Evolutionary conservation across 306 rosid genomes (phyloP), one percentile per base, ranked within the genome.

Genomic region (Acacia acuminata): DNA sequence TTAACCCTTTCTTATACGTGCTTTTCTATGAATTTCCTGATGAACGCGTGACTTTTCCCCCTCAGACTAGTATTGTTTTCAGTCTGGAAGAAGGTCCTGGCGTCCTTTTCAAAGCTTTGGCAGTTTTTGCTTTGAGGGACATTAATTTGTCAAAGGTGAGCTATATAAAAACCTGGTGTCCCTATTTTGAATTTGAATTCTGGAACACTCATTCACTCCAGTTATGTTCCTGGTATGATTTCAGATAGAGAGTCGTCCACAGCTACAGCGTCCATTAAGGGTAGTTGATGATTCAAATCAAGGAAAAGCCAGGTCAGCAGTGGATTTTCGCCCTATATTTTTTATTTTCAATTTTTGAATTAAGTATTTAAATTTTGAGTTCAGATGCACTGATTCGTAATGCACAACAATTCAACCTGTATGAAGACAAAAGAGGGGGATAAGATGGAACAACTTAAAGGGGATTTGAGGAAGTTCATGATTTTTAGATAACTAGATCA

Each of bases 21-120:
- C 74, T 20, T 56, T 51, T 25, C 12, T 19, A 34, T 75, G 34
- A 75, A 47, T 74, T 17, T 76, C n/a, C 79, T 85, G 75, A 82
- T 15, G 53, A 73, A 63, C 56, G 85, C 34, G 11, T 68, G 77
- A 61, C 45, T 60, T 76, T 7, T 4, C 32, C 77, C 76, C 80
- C 9, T 61, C 88, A 95, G 98, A 95, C 98, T 25, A 95, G 98
- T 81, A 77, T 95, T 65, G 98, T 90, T 72, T 93, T 95, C 85
- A 85, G 93, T 77, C 86, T 95, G 47, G 93, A 93, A 85, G 97
- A 95, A 89, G 98, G 98, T 32, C 94, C 97, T 0, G 98, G 98
- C 44, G 91, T 89, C 48, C 93, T 95, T 60, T 93, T 95, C 81
- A 95, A 95, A 88, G 98, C 98, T 77, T 81, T 95, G 77, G 92